Evolutionary conservation across 2,329 filamentous ascomycete species (phyloP), one percentile per base, ranked within the genome.

Genomic region (Microdochium trichocladiopsis): DNA sequence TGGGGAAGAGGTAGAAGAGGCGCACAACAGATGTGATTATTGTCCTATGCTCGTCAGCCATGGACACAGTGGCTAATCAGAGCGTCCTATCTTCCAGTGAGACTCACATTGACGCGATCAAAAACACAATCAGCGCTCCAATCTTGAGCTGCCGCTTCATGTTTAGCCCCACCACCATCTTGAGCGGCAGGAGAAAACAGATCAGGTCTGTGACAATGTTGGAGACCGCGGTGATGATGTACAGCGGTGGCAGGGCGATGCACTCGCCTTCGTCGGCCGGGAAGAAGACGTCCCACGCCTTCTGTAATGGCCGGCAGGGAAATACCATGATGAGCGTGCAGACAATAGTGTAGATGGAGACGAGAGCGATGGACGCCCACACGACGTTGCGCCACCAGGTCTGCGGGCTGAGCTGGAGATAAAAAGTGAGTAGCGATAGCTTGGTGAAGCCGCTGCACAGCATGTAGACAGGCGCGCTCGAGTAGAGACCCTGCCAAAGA

Each of bases 151-250:
- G 71, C 48, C 54, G 59, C 1, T 70, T 68, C 59, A 77, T 68
- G 36, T 71, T 66, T 5, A 77, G 62, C 5, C 59, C 61, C 53
- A 68, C 62, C 12, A 78, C 63, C 11, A 72, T 72, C 2, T 67
- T 66, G 49, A 76, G 67, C 1, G 75, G 75, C 10, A 77, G 60
- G 1, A 66, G 54, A 53, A 73, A 71, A 47, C 74, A 69, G 12
- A 73, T 55, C 9, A 75, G 51, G 57, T 77, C 73, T 25, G 72
- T 74, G 33, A 70, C 49, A 50, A 78, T 74, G 58, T 76, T 76
- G 14, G 75, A 61, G 1, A 69, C 69, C 0, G 74, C 72, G 55
- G 48, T 56, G 6, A 55, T 52, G 8, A 56, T 55, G 36, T 56
- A 58, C n/a, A 56, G 49, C 12, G 48, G 28, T 21, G 36, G 22